A percentile compares a stretch with the other conserved stretches of the same genome.
Evolutionary conservation across 108 stramenopile species (phyloP).

Genomic region (Aurantiochytrium sp.): DNA sequence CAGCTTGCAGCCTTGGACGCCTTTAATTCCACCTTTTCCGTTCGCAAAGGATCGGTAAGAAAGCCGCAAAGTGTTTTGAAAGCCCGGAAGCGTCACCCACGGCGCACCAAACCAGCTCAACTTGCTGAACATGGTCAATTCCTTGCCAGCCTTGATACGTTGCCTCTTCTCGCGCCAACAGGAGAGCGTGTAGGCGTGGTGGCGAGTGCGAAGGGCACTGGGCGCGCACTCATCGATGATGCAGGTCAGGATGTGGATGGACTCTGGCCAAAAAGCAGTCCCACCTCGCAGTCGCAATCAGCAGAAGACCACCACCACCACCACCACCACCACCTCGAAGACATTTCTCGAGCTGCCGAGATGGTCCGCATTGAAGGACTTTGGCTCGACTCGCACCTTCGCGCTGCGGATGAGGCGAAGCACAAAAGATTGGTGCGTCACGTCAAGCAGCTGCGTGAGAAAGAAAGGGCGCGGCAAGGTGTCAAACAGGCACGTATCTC

Average conservation of each 20-base stretch:
- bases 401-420: neutral
- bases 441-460: no score
- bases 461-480: no score
- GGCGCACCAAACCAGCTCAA: neutral
- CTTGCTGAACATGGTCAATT: no score
- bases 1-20: neutral
- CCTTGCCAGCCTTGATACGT: no score
- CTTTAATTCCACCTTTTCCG: neutral
- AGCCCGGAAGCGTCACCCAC: neutral
- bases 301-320: neutral
- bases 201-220: no score
- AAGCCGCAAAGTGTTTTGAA: neutral
- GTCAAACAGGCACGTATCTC: no score
- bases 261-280: neutral
- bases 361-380: neutral
- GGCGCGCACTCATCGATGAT: no score
- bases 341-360: neutral
- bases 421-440: neutral
- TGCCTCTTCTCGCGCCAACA: no score
- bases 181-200: no score
- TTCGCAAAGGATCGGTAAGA: neutral
- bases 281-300: neutral
- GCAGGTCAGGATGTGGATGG: no score
- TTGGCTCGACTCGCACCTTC: neutral
- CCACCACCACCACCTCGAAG: neutral